phyloP scores from a whole-genome alignment of 192 early-diverging fungal genomes.

The Mortierella hygrophila region DNA sequence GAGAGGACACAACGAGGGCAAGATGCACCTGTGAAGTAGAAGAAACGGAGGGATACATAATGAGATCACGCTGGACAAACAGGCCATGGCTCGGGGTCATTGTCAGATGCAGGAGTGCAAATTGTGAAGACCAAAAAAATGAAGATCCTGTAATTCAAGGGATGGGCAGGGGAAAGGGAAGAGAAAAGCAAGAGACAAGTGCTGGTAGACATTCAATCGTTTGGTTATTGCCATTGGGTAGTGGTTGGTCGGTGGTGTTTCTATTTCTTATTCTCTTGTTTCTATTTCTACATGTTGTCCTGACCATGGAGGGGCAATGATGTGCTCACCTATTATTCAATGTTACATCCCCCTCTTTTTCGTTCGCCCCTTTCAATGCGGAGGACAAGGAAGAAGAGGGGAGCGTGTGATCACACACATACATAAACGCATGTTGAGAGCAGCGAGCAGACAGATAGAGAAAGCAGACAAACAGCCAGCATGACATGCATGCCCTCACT shows the following conservation, averaged over 20 bases:
- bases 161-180: background rate
- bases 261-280: no score
- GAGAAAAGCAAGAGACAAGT: no score
- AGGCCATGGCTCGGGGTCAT: background rate
- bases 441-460: background rate
- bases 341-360: no score
- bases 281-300: no score
- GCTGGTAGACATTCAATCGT: no score
- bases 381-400: background rate
- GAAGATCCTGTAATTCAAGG: background rate
- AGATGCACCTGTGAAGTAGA: background rate
- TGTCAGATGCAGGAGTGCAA: background rate
- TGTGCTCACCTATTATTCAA: no score
- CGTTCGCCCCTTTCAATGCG: background rate
- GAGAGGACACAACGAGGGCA: background rate
- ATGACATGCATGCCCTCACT: background rate
- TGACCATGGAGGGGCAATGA: no score
- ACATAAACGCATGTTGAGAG: background rate
- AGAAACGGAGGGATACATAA: background rate
- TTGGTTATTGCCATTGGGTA: no score
- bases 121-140: background rate
- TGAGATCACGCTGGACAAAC: background rate
- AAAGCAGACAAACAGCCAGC: background rate
- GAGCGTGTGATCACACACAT: background rate
- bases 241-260: no score